Evolutionary conservation across 192 early-diverging fungal species (phyloP).

Genomic region (Piromyces sp.): DNA sequence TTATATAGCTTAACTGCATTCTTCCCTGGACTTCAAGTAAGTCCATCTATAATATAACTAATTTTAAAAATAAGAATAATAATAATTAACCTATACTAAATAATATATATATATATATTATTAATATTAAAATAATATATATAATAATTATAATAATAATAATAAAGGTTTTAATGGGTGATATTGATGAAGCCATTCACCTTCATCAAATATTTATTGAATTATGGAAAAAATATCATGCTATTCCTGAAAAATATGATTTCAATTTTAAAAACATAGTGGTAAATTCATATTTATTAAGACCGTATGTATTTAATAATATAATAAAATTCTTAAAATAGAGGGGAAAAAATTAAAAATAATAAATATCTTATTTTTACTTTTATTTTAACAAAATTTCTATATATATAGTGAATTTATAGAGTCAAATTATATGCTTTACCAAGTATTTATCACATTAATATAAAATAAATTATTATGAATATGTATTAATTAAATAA

Average conservation of each 20-base stretch:
- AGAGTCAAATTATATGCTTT: conserved; percentile 85
- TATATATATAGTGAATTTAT: conserved; percentile 44
- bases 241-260: conserved; percentile 78
- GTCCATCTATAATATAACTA: no score
- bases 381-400: no score
- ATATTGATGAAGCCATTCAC: conserved; percentile 62
- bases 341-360: no score
- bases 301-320: conserved; percentile 23
- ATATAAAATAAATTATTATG: no score
- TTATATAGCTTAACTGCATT: conserved; percentile 60
- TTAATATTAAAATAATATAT: neutral
- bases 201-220: conserved; percentile 68
- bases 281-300: conserved; percentile 60
- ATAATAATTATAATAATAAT: neutral
- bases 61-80: neutral
- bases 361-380: no score
- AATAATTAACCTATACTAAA: neutral
- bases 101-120: neutral
- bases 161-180: conserved; percentile 57
- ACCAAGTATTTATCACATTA: conserved; percentile 11
- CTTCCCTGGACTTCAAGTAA: conserved; percentile 26
- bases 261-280: conserved; percentile 39
- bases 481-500: no score
- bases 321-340: no score
- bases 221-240: conserved; percentile 70